These are phyloP conservation scores for Mucor indicus DNA, from an alignment of 371 early-diverging fungal species.

Conservation along the genomic window DNA sequence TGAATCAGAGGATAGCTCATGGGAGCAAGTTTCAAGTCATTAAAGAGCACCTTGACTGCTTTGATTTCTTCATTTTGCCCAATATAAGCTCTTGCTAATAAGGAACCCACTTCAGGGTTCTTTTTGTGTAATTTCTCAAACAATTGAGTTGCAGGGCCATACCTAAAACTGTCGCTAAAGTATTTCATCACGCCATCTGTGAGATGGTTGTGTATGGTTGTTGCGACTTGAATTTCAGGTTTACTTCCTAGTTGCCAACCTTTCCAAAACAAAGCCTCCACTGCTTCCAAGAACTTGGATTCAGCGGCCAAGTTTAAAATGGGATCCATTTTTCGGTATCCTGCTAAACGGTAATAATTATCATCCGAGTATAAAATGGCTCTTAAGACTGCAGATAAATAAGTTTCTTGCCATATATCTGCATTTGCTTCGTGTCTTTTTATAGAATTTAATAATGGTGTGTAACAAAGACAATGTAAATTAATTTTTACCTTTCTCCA, in stretches of 20 bases:
- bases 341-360: conserved; percentile 61
- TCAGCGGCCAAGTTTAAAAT: conserved; percentile 74
- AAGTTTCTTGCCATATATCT: conserved; percentile 89
- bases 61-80: conserved; percentile 86
- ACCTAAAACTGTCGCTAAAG: conserved; percentile 77
- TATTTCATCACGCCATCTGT: conserved; percentile 84
- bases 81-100: conserved; percentile 78
- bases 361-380: conserved; percentile 90
- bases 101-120: conserved; percentile 87
- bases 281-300: conserved; percentile 80
- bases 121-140: conserved; percentile 75
- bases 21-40: conserved; percentile 76
- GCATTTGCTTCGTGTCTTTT: conserved; percentile 68
- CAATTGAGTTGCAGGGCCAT: conserved; percentile 75
- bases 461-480: neutral
- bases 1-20: conserved; percentile 82
- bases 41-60: conserved; percentile 81
- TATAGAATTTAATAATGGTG: neutral
- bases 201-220: conserved; percentile 81
- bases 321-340: conserved; percentile 86
- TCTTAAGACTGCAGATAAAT: conserved; percentile 83
- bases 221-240: conserved; percentile 89
- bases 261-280: conserved; percentile 77
- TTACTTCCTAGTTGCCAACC: conserved; percentile 91
- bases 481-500: conserved; percentile 57